Evolutionary conservation across 2,329 filamentous ascomycete genomes (phyloP), one percentile per base, ranked within the genome.

Genomic region (Ambrosiella cleistominuta): DNA sequence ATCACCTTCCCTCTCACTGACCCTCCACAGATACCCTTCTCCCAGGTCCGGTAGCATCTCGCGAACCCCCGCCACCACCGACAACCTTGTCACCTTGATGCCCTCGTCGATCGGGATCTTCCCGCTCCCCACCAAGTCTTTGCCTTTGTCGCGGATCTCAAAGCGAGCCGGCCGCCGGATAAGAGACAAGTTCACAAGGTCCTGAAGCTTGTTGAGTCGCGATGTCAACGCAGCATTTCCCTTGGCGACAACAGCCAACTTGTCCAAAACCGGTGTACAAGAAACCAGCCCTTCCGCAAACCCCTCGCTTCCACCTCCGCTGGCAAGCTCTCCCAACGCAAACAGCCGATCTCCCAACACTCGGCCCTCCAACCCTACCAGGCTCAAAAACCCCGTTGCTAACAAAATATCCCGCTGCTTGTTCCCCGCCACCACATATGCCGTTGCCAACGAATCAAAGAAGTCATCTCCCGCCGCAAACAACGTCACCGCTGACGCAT

Each of bases 21-120:
- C 75, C 64, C 79, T 85, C 15, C 86, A 76, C 13, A 97, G 74
- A 66, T 95, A 97, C 0, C 78, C 86, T 3, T 86, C 83, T 4
- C 90, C 89, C 8, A 97, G 74, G 62, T 95, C 81, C 0, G 91
- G 88, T 66, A 97, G 96, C 0, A 97, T 74, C 66, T 98, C 91
- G 66, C 95, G 89, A n/a, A 98, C 77, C 67, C 94, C 88, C 0
- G 85, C 85, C 56, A 97, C 81, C 54, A 91, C 80, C 64, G 85
- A 90, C 80, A 94, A 85, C 47, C 77, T 82, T 68, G 95, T 88
- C 19, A 91, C 72, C 65, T 93, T 87, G 39, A 90, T 72, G 49
- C 78, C 74, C 2, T 75, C 71, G 7, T 69, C 66, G 4, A 65
- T 66, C 2, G 68, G 66, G 50, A 70, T 69, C 44, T 68, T 60